phyloP scores from a whole-genome alignment of 1,284 basidiomycete species.

The Cutaneotrichosporon sp. region DNA sequence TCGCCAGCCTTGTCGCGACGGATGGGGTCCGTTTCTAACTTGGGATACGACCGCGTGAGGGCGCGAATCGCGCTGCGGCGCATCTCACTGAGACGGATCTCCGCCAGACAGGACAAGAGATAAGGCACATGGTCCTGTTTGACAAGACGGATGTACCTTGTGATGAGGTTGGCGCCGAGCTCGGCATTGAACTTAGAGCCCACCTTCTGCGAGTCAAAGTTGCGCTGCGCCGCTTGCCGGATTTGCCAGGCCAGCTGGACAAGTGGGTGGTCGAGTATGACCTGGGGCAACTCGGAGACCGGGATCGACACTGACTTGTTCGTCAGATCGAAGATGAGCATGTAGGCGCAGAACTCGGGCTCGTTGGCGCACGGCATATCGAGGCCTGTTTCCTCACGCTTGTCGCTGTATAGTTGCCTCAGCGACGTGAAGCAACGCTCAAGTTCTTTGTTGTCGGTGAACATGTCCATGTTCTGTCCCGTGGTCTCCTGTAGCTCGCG shows the following conservation, averaged over 20 bases:
- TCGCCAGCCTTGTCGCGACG: slow-evolving; percentile 36
- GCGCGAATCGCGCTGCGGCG: slow-evolving; percentile 58
- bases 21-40: slow-evolving; percentile 48
- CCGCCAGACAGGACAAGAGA: slow-evolving; percentile 59
- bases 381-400: slow-evolving; percentile 62
- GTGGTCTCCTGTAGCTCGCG: slow-evolving; percentile 64
- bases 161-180: slow-evolving; percentile 61
- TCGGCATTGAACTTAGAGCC: slow-evolving; percentile 57
- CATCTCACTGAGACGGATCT: slow-evolving; percentile 58
- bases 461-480: slow-evolving; percentile 48
- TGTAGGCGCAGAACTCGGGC: slow-evolving; percentile 94
- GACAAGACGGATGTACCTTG: slow-evolving; percentile 60
- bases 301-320: slow-evolving; percentile 74
- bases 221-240: slow-evolving; percentile 74
- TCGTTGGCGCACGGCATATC: slow-evolving; percentile 69
- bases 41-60: slow-evolving; percentile 56
- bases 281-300: slow-evolving; percentile 69
- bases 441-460: slow-evolving; percentile 48
- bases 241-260: slow-evolving; percentile 81
- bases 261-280: slow-evolving; percentile 70
- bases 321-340: slow-evolving; percentile 85
- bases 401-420: slow-evolving; percentile 89
- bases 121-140: slow-evolving; percentile 52
- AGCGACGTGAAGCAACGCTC: slow-evolving; percentile 69
- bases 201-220: slow-evolving; percentile 62